phyloP scores from a whole-genome alignment of 2,329 filamentous ascomycete genomes.

The Fusarium tjaetaba region DNA sequence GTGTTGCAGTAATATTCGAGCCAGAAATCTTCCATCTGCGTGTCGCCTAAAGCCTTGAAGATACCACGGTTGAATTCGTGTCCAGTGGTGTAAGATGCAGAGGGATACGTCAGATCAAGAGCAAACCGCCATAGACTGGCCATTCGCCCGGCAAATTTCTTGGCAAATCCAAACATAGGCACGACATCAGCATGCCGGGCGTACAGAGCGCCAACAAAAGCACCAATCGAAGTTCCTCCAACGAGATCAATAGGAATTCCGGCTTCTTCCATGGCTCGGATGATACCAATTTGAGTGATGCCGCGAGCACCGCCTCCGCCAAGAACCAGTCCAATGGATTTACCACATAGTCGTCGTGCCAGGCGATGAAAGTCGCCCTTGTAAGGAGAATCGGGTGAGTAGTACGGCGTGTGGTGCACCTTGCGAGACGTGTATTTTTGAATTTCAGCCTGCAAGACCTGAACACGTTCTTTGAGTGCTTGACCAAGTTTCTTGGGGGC shows the following conservation, averaged over 20 bases:
- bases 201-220: conserved; percentile 95
- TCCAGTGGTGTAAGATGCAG: conserved; percentile 95
- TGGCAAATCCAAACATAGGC: conserved; percentile 94
- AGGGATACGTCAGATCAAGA: conserved; percentile 93
- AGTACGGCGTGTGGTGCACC: conserved; percentile 87
- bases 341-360: conserved; percentile 88
- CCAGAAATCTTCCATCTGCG: conserved; percentile 99
- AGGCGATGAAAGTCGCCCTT: conserved; percentile 97
- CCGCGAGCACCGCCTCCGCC: conserved; percentile 93
- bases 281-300: conserved; percentile 92
- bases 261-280: conserved; percentile 92
- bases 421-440: conserved; percentile 97
- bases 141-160: conserved; percentile 99
- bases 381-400: conserved; percentile 89
- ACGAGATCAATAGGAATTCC: conserved; percentile 96
- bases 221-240: conserved; percentile 94
- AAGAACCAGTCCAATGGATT: conserved; percentile 92
- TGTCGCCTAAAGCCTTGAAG: conserved; percentile 97
- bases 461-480: conserved; percentile 89
- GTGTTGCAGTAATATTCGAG: conserved; percentile 99
- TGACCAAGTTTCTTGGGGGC: conserved; percentile 82
- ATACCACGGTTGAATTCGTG: conserved; percentile 99
- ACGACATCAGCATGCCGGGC: conserved; percentile 96
- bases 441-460: conserved; percentile 95
- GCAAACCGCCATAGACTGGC: conserved; percentile 99